Conservation (phyloP, 371 early-diverging fungal species). For the Coemansia sp. region DNA sequence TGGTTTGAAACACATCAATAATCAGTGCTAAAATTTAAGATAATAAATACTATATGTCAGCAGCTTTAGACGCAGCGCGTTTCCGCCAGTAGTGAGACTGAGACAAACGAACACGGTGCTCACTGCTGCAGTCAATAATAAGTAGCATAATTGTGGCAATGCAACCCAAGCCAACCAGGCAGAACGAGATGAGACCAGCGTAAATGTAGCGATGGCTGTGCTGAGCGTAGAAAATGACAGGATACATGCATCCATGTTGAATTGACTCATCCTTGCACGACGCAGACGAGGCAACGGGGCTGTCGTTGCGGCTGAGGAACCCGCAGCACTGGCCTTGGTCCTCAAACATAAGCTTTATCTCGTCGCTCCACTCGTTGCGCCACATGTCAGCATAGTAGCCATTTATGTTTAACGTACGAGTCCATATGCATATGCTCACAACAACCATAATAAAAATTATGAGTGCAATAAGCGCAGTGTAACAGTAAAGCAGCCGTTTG, state of each 20-base stretch:
- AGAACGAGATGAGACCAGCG: slow-evolving; percentile 32
- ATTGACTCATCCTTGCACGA: slow-evolving; percentile 17
- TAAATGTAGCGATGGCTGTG: slow-evolving; percentile 28
- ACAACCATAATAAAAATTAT: slow-evolving; percentile 17
- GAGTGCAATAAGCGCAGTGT: slow-evolving; percentile 8
- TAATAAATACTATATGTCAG: background rate
- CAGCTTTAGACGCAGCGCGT: slow-evolving; percentile 1
- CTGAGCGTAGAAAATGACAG: slow-evolving; percentile 31
- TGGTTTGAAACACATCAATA: too few relatives aligned
- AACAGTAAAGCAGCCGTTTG: slow-evolving; percentile 18
- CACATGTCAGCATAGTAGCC: slow-evolving; percentile 21
- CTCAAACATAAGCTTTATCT: slow-evolving; percentile 33
- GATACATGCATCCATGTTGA: slow-evolving; percentile 30
- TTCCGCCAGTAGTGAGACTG: slow-evolving; percentile 24
- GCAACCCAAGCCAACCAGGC: slow-evolving; percentile 25
- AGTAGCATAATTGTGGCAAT: slow-evolving; percentile 21
- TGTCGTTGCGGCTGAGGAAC: slow-evolving; percentile 28
- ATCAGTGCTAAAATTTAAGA: too few relatives aligned
- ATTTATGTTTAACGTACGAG: slow-evolving; percentile 34
- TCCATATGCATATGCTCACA: slow-evolving; percentile 37
- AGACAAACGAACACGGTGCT: slow-evolving; percentile 6
- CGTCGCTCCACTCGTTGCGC: slow-evolving; percentile 27
- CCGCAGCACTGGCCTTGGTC: slow-evolving; percentile 32
- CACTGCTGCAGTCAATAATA: slow-evolving; percentile 17
- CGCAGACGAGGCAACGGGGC: slow-evolving; percentile 18